Base-by-base conservation (phyloP, 805 yeast genomes). In the Candida cerambycidarum region DNA sequence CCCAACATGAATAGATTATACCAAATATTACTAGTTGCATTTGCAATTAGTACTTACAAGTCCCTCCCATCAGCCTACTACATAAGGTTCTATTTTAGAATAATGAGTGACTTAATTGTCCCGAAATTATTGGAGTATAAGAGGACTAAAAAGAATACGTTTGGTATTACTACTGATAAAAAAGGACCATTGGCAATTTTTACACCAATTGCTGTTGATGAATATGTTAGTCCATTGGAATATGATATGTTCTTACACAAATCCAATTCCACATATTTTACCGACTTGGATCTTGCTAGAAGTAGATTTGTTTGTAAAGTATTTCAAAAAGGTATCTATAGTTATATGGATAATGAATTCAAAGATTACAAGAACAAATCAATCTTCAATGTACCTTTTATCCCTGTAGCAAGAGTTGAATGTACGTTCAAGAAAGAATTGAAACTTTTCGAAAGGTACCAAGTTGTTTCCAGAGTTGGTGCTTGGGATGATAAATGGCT, bases 401-500 rank as follows among this genome's bases (percentile, higher is more conserved):
- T 83, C 1, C 96, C 97, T 0, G 82, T 90, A 18, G 96, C 88
- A 1, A 75, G 82, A 7, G 83, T 86, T 8, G 76, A 76, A 39
- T 75, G 84, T 23, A 71, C 76, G 19, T 90, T 87, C 65, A 73
- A 82, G 47, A 78, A 75, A 48, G 96, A 90, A 55, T 80, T 92
- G 57, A 75, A 66, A 53, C 83, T 92, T 1, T 86, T 82, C 55
- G 77, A 75, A 42, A 52, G 54, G 18, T 90, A 82, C 58, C 50
- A 64, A 3, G 70, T 90, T 16, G 67, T 69, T 27, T 75, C 85
- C 2, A 68, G 79, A 29, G 73, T 90, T 14, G 58, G 85, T 5
- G 83, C 92, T 6, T 89, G 96, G 96, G 93, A 87, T 63, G 71
- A 77, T 25, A 90, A 89, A 61, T 89, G 97, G 96, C 54, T 90